Base-by-base conservation (phyloP, 257 asterid species). In the Ocimum tenuiflorum region DNA sequence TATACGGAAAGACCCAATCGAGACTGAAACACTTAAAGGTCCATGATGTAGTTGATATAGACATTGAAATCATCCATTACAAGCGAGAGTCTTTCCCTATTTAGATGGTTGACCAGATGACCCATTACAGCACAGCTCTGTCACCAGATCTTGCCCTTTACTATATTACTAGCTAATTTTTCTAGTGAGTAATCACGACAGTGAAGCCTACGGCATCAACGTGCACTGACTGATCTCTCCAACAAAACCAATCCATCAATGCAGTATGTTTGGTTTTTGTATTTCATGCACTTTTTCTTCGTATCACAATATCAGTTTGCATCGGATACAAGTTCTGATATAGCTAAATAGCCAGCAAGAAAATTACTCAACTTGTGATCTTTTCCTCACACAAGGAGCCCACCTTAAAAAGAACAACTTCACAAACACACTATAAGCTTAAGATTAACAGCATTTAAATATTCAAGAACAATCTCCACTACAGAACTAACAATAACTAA, bases 381-480 rank as follows among this genome's bases (percentile, higher is more conserved):
- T 41, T 19, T 20, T 51, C 19, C n/a, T 13, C 18, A 13, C 12
- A 61, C 19, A 62, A 62, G 50, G 13, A 38, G 20, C 2, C 9
- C 0, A 13, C 8, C 36, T 7, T 61, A 27, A 13, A 14, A 35
- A 17, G 35, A 24, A 27, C 11, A 13, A 42, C 36, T 36, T 29
- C 41, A 18, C 15, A 0, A 33, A 60, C 45, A 48, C 9, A 19
- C 49, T 41, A 18, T 23, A 17, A 42, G 54, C 48, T 22, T 23
- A 68, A 57, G 33, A 58, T 17, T 15, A 51, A 23, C 75, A 48
- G 48, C 39, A 52, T 39, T 19, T 9, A 11, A 62, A 54, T 68
- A 17, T 29, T 69, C 48, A 57, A 68, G 23, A 64, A 60, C 51
- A 31, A n/a, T 41, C 22, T n/a, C 17, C 46, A 42, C 19, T 4